Base-by-base conservation (phyloP, 768 basidiomycete genomes). In the Paxillus involutus region DNA sequence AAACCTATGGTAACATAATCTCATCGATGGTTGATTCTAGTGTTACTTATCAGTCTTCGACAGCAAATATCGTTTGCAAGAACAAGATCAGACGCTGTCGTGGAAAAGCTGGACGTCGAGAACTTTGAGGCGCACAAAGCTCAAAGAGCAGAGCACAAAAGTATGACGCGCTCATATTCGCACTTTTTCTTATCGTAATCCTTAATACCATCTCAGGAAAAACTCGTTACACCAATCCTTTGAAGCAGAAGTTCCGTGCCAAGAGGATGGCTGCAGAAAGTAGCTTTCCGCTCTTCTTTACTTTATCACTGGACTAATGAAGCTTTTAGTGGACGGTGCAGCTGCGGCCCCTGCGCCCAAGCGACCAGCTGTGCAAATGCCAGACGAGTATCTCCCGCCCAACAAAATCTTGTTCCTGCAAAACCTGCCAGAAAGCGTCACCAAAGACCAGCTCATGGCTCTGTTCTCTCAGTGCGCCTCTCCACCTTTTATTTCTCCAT, bases 331-430 rank as follows among this genome's bases (percentile, higher is more conserved):
- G 69, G 89, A 89, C 44, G 89, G 89, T 24, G 82, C 79, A 26
- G 75, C 83, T 4, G 78, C 88, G 7, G 73, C 77, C 6, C 83
- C 90, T 10, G 83, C 81, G 30, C 73, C 89, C 17, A 91, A 86
- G 72, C 82, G 90, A 41, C 90, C 90, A 21, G 84, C 86, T 60
- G 89, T 97, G 56, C 92, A 95, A 70, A 97, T 98, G 94, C 95
- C 96, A 39, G 97, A 99, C 86, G 97, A 99, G 71, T 98, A 98
- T 71, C 83, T 99, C 7, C 97, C 97, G 2, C 96, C 97, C 37
- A 99, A 99, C 88, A 94, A 95, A 71, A 96, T 98, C 72, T 81
- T 99, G 48, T 99, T 99, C 82, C 70, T 99, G 59, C 97, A 99
- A 73, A 98, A 98, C 69, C 78, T 99, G 21, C 94, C 95, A 17